phyloP scores from a whole-genome alignment of 805 yeast species.

The Torulaspora franciscae region DNA sequence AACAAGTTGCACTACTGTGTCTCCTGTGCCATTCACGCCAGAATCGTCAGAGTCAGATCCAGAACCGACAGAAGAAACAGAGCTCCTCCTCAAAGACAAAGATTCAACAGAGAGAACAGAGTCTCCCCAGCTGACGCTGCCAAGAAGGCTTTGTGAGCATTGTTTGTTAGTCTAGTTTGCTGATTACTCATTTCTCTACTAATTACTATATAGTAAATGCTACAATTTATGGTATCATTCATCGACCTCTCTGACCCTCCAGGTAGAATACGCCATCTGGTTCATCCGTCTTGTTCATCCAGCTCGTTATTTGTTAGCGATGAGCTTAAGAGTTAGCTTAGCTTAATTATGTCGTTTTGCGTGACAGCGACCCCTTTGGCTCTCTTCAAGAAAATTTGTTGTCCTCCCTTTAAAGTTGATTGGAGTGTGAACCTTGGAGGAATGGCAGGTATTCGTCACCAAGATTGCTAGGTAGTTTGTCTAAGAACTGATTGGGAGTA shows the following conservation, averaged over 20 bases:
- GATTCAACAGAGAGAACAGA: slow-evolving; percentile 94
- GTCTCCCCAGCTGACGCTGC: slow-evolving; percentile 98
- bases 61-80: slow-evolving; percentile 98
- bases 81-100: slow-evolving; percentile 98
- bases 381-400: slow-evolving; percentile 1
- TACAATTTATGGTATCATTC: slow-evolving; percentile 3
- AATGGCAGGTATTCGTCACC: background rate
- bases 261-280: background rate
- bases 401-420: slow-evolving; percentile 8
- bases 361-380: background rate
- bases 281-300: background rate
- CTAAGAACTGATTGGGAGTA: background rate
- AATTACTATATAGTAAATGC: slow-evolving; percentile 3
- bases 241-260: background rate
- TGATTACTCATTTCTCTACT: background rate
- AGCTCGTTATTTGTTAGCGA: background rate
- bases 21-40: slow-evolving; percentile 99
- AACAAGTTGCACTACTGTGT: slow-evolving; percentile 99
- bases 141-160: slow-evolving; percentile 69
- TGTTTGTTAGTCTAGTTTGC: slow-evolving; percentile 1
- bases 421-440: background rate
- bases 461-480: background rate
- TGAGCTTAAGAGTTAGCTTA: background rate
- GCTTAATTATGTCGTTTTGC: background rate
- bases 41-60: slow-evolving; percentile 99